phyloP scores from a whole-genome alignment of 345 rosid genomes.

The Hibiscus trionum region DNA sequence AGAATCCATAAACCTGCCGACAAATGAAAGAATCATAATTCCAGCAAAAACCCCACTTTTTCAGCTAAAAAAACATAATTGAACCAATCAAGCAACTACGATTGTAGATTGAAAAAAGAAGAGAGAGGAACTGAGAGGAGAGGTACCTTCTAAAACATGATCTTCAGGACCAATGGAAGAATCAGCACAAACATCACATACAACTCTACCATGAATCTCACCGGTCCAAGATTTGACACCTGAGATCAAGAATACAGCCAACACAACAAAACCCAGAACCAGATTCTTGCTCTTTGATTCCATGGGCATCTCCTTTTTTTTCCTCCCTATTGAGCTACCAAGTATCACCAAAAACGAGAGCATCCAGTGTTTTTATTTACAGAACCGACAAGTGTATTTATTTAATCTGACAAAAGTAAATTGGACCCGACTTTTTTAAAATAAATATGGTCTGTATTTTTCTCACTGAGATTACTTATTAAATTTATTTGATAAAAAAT shows the following conservation, averaged over 20 bases:
- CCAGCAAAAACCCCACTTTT: neutral
- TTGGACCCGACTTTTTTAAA: too few species aligned
- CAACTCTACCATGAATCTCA: slow-evolving; percentile 84
- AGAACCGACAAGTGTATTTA: too few species aligned
- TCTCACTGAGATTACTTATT: too few species aligned
- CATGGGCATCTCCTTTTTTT: slow-evolving; percentile 6
- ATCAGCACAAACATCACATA: slow-evolving; percentile 66
- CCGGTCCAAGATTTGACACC: slow-evolving; percentile 77
- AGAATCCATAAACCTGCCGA: neutral
- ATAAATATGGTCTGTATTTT: too few species aligned
- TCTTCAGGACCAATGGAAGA: slow-evolving; percentile 92
- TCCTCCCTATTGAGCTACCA: neutral
- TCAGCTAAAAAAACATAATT: neutral
- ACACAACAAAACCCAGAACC: slow-evolving; percentile 26
- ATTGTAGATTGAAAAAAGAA: neutral
- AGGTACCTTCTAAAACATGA: slow-evolving; percentile 72
- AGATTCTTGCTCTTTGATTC: slow-evolving; percentile 27
- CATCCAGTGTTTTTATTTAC: too few species aligned
- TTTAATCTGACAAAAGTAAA: too few species aligned
- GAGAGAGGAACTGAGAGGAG: neutral
- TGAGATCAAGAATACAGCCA: slow-evolving; percentile 22
- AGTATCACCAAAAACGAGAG: too few species aligned
- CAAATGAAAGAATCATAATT: neutral
- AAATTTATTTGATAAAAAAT: too few species aligned
- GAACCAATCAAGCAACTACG: neutral